Evolutionary conservation across 2,329 filamentous ascomycete genomes (phyloP).

Genomic region (Nemania sp.): DNA sequence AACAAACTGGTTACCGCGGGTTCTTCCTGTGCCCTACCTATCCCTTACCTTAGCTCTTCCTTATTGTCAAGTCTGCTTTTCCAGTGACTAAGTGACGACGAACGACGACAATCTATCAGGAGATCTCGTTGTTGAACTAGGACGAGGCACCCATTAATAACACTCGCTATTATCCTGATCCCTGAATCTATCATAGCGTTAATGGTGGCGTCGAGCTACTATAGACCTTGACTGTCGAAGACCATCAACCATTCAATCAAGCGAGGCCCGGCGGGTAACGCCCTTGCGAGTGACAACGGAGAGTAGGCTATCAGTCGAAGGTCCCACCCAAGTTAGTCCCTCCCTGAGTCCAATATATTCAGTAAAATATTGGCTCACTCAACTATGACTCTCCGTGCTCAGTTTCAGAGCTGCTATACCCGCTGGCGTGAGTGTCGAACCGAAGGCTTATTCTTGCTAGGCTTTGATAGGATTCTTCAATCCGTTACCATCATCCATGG

Average conservation of each 20-base stretch:
- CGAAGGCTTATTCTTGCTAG: conserved; percentile 24
- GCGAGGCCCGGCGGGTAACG: conserved; percentile 22
- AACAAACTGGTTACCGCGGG: background rate
- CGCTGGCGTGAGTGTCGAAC: conserved; percentile 20
- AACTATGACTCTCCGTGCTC: conserved; percentile 18
- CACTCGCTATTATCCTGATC: conserved; percentile 16
- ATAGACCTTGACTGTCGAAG: conserved; percentile 24
- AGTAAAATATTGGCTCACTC: conserved; percentile 12
- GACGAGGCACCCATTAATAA: conserved; percentile 16
- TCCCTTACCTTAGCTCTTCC: conserved; percentile 8
- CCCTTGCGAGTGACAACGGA: conserved; percentile 24
- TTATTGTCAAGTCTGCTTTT: conserved; percentile 9
- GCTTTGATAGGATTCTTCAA: conserved; percentile 23
- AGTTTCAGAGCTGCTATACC: conserved; percentile 26
- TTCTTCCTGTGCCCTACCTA: background rate
- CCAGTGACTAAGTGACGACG: conserved; percentile 18
- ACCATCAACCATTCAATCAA: conserved; percentile 23
- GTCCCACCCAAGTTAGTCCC: conserved; percentile 24
- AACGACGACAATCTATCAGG: conserved; percentile 17
- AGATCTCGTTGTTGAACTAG: conserved; percentile 18
- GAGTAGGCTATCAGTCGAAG: conserved; percentile 20
- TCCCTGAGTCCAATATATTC: conserved; percentile 21
- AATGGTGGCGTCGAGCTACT: conserved; percentile 31
- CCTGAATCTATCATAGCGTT: conserved; percentile 29
- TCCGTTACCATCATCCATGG: conserved; percentile 30